A percentile compares a stretch with the other conserved stretches of the same genome.
Evolutionary conservation across 2,329 filamentous ascomycete genomes (phyloP).

Genomic region (Ophiostoma tasmaniense): DNA sequence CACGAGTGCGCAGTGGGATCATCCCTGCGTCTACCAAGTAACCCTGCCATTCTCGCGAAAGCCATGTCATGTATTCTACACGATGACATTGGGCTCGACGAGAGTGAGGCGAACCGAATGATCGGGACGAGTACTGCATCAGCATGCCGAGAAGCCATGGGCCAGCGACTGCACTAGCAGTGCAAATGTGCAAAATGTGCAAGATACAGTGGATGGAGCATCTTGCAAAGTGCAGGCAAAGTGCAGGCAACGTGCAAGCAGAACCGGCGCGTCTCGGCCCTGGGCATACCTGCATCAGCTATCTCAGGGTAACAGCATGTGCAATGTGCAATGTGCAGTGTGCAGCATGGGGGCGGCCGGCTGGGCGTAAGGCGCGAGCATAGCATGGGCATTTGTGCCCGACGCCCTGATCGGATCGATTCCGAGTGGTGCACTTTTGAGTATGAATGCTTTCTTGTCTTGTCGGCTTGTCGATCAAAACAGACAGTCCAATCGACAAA

Average conservation of each 20-base stretch:
- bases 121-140: not conserved
- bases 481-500: not conserved
- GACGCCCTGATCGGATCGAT: not conserved
- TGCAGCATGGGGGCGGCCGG: not conserved
- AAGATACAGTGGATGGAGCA: too few relatives aligned
- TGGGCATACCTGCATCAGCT: constrained; percentile 4
- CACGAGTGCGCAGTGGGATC: constrained; percentile 7
- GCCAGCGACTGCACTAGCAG: not conserved
- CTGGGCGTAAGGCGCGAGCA: not conserved
- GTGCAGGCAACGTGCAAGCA: not conserved
- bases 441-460: not conserved
- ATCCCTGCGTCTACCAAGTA: constrained; percentile 6
- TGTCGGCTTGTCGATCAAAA: not conserved
- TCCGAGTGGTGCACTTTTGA: not conserved
- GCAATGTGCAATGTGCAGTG: not conserved
- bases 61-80: not conserved
- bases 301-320: not conserved
- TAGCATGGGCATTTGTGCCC: not conserved
- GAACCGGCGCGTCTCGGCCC: not conserved
- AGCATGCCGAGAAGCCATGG: not conserved
- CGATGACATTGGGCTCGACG: not conserved
- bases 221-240: not conserved
- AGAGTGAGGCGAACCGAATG: not conserved
- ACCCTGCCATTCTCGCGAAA: not conserved
- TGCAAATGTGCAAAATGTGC: too few relatives aligned